A percentile compares a stretch with the other conserved stretches of the same genome.
Evolutionary conservation across 768 basidiomycete species (phyloP).

Genomic region (Kwoniella sp.): DNA sequence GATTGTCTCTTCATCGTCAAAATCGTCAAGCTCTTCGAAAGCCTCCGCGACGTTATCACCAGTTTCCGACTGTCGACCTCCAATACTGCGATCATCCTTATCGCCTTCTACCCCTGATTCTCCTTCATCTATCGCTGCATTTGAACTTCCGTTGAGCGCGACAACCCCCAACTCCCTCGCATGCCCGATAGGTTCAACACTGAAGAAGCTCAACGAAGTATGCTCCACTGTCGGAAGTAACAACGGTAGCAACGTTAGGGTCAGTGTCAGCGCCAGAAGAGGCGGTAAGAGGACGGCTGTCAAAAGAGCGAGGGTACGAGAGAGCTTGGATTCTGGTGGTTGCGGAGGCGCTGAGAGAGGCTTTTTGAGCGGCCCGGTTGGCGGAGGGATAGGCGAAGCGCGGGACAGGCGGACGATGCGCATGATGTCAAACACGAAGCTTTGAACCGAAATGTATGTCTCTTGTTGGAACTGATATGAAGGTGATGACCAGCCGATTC

Average conservation of each 20-base stretch:
- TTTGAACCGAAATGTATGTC: too few species aligned
- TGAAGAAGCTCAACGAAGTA: background rate
- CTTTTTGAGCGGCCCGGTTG: background rate
- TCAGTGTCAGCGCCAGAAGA: background rate
- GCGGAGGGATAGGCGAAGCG: background rate
- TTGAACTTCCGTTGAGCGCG: background rate
- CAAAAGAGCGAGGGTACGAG: background rate
- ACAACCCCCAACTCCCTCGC: background rate
- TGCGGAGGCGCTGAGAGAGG: background rate
- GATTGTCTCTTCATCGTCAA: background rate
- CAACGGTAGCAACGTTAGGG: constrained; percentile 10
- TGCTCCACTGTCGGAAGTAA: background rate
- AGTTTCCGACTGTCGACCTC: background rate
- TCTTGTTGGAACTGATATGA: too few species aligned
- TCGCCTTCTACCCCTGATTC: background rate
- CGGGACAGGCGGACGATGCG: constrained; percentile 4
- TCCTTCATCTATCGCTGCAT: background rate
- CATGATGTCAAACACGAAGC: too few species aligned
- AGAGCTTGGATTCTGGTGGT: background rate
- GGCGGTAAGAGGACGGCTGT: background rate
- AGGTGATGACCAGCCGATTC: too few species aligned
- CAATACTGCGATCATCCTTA: background rate
- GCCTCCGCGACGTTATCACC: background rate
- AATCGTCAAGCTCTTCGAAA: background rate
- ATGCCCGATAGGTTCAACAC: background rate